Evolutionary conservation across 441 rosid species (phyloP).

Genomic region (Syzygium syzygioides): DNA sequence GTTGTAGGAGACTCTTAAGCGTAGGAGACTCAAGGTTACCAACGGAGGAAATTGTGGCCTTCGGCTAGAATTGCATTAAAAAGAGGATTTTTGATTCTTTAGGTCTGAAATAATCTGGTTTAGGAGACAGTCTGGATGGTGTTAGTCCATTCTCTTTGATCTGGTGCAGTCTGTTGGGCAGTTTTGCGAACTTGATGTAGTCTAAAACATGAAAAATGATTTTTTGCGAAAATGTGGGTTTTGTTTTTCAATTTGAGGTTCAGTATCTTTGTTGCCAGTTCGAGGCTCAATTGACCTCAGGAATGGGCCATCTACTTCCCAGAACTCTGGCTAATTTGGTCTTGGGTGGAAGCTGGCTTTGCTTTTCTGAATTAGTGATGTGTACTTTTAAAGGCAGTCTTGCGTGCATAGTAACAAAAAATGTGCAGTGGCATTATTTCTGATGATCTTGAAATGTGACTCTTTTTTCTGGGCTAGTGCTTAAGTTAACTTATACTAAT

Average conservation of each 20-base stretch:
- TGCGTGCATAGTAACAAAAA: neutral
- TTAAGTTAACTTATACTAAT: neutral
- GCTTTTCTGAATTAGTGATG: neutral
- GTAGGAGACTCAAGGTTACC: neutral
- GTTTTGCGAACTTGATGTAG: neutral
- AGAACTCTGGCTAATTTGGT: neutral
- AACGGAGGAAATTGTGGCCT: neutral
- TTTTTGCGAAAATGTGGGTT: neutral
- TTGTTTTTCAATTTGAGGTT: neutral
- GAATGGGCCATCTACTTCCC: neutral
- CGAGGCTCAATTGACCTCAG: neutral
- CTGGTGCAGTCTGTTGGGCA: neutral
- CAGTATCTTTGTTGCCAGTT: neutral
- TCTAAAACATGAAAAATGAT: neutral
- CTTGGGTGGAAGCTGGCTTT: neutral
- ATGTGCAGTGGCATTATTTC: neutral
- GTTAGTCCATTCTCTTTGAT: neutral
- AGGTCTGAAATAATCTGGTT: neutral
- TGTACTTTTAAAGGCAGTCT: neutral
- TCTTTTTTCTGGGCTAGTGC: neutral
- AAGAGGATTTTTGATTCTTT: neutral
- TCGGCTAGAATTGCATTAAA: neutral
- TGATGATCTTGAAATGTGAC: neutral
- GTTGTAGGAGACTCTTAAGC: neutral
- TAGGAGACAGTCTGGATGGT: neutral